Percentiles rank a stretch among this genome's conserved stretches.
Conservation (phyloP, 2,329 filamentous ascomycete species). For the Scorias spongiosa region DNA sequence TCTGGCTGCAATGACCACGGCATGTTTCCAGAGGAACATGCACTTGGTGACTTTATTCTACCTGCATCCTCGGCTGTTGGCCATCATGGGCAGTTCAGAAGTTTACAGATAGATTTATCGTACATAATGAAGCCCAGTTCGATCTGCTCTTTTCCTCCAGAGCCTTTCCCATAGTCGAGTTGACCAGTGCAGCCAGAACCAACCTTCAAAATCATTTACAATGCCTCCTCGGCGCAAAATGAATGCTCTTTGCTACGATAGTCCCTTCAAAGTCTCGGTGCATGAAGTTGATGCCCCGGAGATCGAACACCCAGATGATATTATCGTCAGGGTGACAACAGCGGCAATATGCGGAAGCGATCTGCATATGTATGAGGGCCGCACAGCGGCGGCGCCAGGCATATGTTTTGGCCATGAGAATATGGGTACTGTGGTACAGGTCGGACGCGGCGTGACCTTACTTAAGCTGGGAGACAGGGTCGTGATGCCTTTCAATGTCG, state of each 20-base stretch:
- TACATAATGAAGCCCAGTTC: too few species aligned
- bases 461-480: conserved; percentile 49
- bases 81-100: too few species aligned
- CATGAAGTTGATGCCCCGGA: conserved; percentile 43
- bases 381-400: conserved; percentile 46
- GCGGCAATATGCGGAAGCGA: conserved; percentile 28
- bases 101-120: too few species aligned
- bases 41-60: too few species aligned
- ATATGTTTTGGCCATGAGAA: conserved; percentile 42
- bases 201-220: neutral
- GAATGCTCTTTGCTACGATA: conserved; percentile 50
- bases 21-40: too few species aligned
- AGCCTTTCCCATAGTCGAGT: too few species aligned
- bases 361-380: conserved; percentile 47
- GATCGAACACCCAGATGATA: conserved; percentile 49
- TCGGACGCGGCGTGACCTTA: conserved; percentile 43
- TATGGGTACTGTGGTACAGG: conserved; percentile 42
- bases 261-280: conserved; percentile 47
- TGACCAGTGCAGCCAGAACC: too few species aligned
- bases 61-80: too few species aligned
- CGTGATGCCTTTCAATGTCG: conserved; percentile 51
- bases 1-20: too few species aligned
- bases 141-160: too few species aligned
- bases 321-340: conserved; percentile 50
- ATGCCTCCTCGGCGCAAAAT: conserved; percentile 20